Conservation (phyloP, 2,329 filamentous ascomycete species). For the Aaosphaeria pasadenensis region DNA sequence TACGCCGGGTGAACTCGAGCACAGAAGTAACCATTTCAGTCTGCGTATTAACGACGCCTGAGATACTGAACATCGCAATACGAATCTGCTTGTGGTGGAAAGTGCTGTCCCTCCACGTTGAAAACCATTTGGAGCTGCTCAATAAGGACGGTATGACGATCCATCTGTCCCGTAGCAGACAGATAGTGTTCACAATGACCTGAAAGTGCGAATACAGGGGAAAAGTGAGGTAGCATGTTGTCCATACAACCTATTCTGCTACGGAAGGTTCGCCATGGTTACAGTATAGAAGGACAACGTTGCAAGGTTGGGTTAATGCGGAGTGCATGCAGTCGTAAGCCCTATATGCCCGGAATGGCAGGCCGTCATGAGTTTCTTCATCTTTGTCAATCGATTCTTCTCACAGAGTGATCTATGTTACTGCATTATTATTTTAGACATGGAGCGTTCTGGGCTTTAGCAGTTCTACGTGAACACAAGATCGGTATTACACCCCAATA, state of each 20-base stretch:
- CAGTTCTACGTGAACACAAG: no score
- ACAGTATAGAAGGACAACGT: slow-evolving; percentile 6
- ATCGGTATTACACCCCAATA: background rate
- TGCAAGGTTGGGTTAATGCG: slow-evolving; percentile 3
- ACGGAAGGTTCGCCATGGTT: slow-evolving; percentile 6
- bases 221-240: slow-evolving; percentile 4
- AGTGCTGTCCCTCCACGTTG: slow-evolving; percentile 23
- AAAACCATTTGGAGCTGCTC: slow-evolving; percentile 12
- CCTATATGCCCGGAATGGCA: slow-evolving; percentile 11
- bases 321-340: slow-evolving; percentile 19
- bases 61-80: slow-evolving; percentile 37
- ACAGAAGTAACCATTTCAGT: slow-evolving; percentile 9
- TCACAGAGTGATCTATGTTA: no score
- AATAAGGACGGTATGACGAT: slow-evolving; percentile 7
- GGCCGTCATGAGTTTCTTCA: no score
- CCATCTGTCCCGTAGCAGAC: slow-evolving; percentile 11
- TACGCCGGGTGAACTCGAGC: slow-evolving; percentile 13
- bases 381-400: no score
- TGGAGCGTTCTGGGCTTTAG: no score
- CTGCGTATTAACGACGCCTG: slow-evolving; percentile 31
- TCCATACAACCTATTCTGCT: background rate
- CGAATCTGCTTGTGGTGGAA: slow-evolving; percentile 34
- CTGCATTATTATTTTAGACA: no score
- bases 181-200: slow-evolving; percentile 19
- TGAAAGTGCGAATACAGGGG: slow-evolving; percentile 10